Evolutionary conservation across 345 rosid species (phyloP).

Genomic region (Boechera divaricarpa): DNA sequence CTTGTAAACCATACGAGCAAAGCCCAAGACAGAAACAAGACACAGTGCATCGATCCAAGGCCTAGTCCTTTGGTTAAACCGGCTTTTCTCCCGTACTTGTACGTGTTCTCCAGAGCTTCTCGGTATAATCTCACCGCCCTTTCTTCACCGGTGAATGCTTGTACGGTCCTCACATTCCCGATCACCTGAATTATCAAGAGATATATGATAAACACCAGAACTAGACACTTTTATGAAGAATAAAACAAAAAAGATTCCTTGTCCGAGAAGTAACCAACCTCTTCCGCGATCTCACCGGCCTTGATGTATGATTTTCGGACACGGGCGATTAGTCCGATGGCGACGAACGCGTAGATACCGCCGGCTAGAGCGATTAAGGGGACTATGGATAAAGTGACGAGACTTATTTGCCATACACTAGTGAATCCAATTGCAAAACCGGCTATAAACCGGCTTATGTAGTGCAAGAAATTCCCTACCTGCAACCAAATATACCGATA

Average conservation of each 20-base stretch:
- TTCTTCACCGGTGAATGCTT: conserved; percentile 96
- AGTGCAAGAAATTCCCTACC: conserved; percentile 97
- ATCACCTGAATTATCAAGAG: conserved; percentile 62
- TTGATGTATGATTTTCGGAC: conserved; percentile 87
- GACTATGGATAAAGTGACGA: conserved; percentile 91
- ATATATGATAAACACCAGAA: background rate
- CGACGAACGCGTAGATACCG: conserved; percentile 79
- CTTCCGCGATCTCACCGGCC: conserved; percentile 97
- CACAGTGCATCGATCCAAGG: conserved; percentile 82
- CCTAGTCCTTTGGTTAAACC: conserved; percentile 95
- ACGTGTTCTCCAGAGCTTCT: conserved; percentile 74
- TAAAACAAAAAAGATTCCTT: background rate
- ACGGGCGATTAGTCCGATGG: conserved; percentile 79
- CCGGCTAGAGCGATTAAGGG: conserved; percentile 96
- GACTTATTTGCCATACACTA: conserved; percentile 93
- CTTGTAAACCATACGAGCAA: conserved; percentile 96
- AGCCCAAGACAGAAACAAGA: conserved; percentile 91
- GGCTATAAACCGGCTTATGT: conserved; percentile 81
- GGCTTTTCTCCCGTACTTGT: conserved; percentile 76
- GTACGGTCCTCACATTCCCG: conserved; percentile 95
- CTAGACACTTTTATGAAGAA: background rate
- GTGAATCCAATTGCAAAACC: conserved; percentile 90
- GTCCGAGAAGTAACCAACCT: conserved; percentile 53
- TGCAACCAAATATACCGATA: conserved; percentile 38
- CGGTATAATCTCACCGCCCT: conserved; percentile 72